Evolutionary conservation across 257 asterid genomes (phyloP).

Genomic region (Apocynum venetum): DNA sequence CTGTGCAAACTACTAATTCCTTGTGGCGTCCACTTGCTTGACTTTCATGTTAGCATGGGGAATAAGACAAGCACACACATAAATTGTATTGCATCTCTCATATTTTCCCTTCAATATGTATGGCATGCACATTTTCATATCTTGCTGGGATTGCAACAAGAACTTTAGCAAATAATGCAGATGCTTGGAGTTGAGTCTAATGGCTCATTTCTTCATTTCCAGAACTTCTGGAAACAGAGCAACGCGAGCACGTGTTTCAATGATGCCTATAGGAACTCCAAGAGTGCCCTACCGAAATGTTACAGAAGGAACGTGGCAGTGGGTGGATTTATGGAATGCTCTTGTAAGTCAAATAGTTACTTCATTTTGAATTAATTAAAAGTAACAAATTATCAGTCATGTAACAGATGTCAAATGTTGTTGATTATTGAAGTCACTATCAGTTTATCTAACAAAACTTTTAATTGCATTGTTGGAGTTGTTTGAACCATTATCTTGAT

Average conservation of each 20-base stretch:
- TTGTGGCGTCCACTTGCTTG: not conserved
- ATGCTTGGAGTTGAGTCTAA: conserved; percentile 2
- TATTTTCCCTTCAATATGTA: not conserved
- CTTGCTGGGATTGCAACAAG: not conserved
- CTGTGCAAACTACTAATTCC: not conserved
- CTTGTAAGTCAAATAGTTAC: conserved; percentile 56
- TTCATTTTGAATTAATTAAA: not conserved
- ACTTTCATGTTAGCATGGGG: not conserved
- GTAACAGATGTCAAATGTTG: not conserved
- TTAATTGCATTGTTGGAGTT: not conserved
- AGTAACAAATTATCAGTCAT: not conserved
- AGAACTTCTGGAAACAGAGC: conserved; percentile 41
- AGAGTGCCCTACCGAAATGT: conserved; percentile 80
- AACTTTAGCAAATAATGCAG: not conserved
- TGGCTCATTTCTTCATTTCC: conserved; percentile 21
- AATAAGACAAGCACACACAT: not conserved
- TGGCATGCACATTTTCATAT: not conserved
- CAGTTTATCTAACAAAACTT: not conserved
- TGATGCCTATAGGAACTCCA: conserved; percentile 97
- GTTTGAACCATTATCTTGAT: not conserved
- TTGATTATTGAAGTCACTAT: not conserved
- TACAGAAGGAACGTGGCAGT: conserved; percentile 76
- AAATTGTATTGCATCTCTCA: not conserved
- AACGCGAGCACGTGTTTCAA: conserved; percentile 56
- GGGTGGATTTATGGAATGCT: conserved; percentile 96